Evolutionary conservation across 208 protist genomes (phyloP).

Genomic region (Herpetomonas muscarum): DNA sequence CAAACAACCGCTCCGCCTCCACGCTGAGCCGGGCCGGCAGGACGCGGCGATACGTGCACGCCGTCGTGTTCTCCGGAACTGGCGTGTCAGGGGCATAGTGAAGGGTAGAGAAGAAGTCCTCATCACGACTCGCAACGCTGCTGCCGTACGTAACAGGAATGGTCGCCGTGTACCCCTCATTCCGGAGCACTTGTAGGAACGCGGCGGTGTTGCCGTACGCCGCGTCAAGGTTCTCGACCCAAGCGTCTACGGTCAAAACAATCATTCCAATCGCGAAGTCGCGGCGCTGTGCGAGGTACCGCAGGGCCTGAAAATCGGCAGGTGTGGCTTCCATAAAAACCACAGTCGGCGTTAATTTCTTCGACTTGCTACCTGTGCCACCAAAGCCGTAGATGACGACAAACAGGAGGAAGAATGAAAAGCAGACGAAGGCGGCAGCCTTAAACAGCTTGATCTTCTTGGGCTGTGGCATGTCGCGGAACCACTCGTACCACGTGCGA

Average conservation of each 20-base stretch:
- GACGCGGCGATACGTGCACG: conserved; percentile 12
- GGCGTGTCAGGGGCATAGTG: not conserved
- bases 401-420: conserved; percentile 57
- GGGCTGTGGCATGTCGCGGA: conserved; percentile 53
- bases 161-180: conserved; percentile 31
- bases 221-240: conserved; percentile 27
- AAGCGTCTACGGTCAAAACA: conserved; percentile 45
- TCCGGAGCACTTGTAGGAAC: conserved; percentile 33
- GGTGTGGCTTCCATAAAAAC: conserved; percentile 72
- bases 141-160: conserved; percentile 52
- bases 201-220: conserved; percentile 18
- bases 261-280: conserved; percentile 60
- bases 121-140: conserved; percentile 18
- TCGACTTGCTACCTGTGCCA: conserved; percentile 33
- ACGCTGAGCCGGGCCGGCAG: conserved; percentile 6
- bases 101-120: conserved; percentile 1
- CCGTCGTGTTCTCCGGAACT: not conserved
- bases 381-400: conserved; percentile 77
- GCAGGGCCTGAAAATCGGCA: conserved; percentile 45
- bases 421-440: conserved; percentile 45
- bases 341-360: conserved; percentile 22
- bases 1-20: conserved; percentile 27
- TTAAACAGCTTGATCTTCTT: conserved; percentile 62
- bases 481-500: conserved; percentile 39
- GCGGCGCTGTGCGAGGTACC: conserved; percentile 59